Percentiles rank a stretch among this genome's conserved stretches.
These are phyloP conservation scores for Dictyostelium intermedium DNA, from an alignment of 78 protist species.

Conservation along the genomic window DNA sequence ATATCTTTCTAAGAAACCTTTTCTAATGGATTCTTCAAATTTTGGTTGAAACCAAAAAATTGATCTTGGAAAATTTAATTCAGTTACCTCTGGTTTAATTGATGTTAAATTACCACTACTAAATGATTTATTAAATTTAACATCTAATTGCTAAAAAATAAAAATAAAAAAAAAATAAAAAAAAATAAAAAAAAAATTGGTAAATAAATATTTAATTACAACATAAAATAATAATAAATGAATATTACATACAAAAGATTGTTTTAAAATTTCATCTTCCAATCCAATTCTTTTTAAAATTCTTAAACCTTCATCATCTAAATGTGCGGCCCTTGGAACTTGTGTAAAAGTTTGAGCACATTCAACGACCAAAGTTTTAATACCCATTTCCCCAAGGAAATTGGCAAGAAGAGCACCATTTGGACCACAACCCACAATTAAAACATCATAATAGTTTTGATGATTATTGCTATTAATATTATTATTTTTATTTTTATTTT, in stretches of 20 bases:
- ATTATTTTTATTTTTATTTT: not conserved
- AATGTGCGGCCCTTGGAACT: slow-evolving; percentile 60
- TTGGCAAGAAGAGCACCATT: slow-evolving; percentile 3
- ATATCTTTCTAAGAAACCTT: slow-evolving; percentile 24
- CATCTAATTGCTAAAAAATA: slow-evolving; percentile 8
- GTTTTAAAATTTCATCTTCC: slow-evolving; percentile 5
- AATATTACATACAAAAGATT: slow-evolving; percentile 23
- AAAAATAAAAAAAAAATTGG: not conserved
- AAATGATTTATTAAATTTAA: slow-evolving; percentile 28
- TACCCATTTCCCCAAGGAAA: slow-evolving; percentile 8
- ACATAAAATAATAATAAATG: no score
- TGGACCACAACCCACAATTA: slow-evolving; percentile 61
- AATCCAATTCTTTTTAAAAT: slow-evolving; percentile 45
- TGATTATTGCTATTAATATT: not conserved
- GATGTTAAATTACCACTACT: not conserved
- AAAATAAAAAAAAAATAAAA: not conserved
- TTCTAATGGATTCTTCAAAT: slow-evolving; percentile 24
- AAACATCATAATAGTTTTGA: not conserved
- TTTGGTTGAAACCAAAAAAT: slow-evolving; percentile 61
- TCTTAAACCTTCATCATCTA: slow-evolving; percentile 45
- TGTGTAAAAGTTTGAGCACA: not conserved
- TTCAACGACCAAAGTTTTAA: slow-evolving; percentile 25
- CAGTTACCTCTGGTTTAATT: not conserved
- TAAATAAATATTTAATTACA: not conserved
- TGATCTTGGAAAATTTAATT: slow-evolving; percentile 41